Evolutionary conservation across 2,329 filamentous ascomycete species (phyloP), one percentile per base, ranked within the genome.

Genomic region (Graphilbum fragrans): DNA sequence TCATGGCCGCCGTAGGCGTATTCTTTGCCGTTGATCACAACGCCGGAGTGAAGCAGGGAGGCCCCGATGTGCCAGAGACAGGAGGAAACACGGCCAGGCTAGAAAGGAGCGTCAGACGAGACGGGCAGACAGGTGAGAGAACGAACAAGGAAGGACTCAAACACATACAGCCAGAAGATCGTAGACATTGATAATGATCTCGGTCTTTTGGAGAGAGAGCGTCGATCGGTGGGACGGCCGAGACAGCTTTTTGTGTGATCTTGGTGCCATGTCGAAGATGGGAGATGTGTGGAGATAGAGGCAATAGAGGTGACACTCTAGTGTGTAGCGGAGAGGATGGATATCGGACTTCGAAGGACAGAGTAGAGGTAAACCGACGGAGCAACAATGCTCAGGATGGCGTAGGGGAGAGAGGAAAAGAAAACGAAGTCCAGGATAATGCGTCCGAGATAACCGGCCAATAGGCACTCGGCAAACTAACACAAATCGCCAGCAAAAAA

Each of bases 1-100:
- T 85, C 77, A 57, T 93, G 86, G 2, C 86, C 86, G 35, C 86
- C 86, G 53, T 86, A 93, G 19, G 86, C 86, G 56, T 92, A 93
- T 65, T 93, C 86, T 48, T 69, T 74, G 50, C 80, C 76, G 56
- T 80, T 80, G 60, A 92, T 85, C 33, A 87, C 83, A 41, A 93
- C 81, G 40, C 84, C 86, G 0, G 85, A 85, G 58, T 93, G 86
- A 5, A 92, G 72, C 27, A 93, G 75, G 5, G 80, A 84, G 36
- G 80, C 74, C 45, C 86, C 86, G 41, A 90, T 57, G 18, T 77
- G 72, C 86, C 86, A 93, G 23, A 93, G 70, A 12, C 86, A 52
- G 0, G 81, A 78, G n/a, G 84, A 80, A 32, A 92, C 59, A 51
- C 77, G 77, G 38, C 84, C 82, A 33, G 83, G 82, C 74, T 86